These are phyloP conservation scores for Xylaria sp. DNA, from an alignment of 2,329 filamentous ascomycete genomes.

Conservation along the genomic window DNA sequence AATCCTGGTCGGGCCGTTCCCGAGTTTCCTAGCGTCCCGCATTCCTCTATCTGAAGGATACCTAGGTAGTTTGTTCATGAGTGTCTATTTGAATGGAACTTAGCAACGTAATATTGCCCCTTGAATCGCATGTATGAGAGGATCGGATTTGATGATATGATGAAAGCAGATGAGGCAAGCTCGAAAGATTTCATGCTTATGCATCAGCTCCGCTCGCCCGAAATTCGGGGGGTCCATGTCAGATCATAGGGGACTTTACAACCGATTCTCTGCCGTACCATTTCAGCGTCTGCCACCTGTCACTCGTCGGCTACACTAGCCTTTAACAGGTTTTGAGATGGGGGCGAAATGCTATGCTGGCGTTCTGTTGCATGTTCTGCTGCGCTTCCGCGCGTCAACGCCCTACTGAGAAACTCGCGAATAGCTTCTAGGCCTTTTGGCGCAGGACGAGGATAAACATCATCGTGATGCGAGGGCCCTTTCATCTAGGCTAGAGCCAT, in stretches of 20 bases:
- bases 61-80: background rate
- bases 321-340: constrained; percentile 10
- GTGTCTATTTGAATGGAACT: background rate
- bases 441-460: background rate
- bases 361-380: constrained; percentile 19
- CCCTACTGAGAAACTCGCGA: constrained; percentile 5
- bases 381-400: constrained; percentile 11
- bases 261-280: background rate
- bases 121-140: background rate
- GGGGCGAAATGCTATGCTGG: constrained; percentile 4
- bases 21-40: background rate
- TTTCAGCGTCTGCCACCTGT: constrained; percentile 12
- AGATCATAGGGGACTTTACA: constrained; percentile 1
- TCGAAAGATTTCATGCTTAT: constrained; percentile 13
- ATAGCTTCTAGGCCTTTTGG: background rate
- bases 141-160: constrained; percentile 19
- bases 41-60: background rate
- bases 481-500: background rate
- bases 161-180: constrained; percentile 16
- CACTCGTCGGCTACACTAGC: constrained; percentile 10
- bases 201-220: constrained; percentile 29
- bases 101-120: background rate
- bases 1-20: background rate
- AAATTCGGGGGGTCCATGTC: constrained; percentile 16
- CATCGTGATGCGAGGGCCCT: constrained; percentile 8